phyloP scores from a whole-genome alignment of 2,329 filamentous ascomycete genomes.

The Lasiodiplodia sp. region DNA sequence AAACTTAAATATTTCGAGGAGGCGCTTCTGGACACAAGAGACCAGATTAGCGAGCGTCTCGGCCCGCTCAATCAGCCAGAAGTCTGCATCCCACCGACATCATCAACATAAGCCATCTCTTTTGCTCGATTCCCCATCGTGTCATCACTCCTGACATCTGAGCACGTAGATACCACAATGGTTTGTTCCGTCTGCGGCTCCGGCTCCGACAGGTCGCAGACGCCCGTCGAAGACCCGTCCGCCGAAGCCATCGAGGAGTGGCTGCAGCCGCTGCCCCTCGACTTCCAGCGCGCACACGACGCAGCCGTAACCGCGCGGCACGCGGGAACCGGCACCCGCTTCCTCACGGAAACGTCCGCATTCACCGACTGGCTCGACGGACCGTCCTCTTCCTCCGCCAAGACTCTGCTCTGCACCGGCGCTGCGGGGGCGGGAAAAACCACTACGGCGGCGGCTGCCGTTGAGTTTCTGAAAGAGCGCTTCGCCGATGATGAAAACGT shows the following conservation, averaged over 20 bases:
- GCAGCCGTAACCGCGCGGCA: neutral
- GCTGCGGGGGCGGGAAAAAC: neutral
- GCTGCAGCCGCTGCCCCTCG: neutral
- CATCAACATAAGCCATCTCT: neutral
- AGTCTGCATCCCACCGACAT: neutral
- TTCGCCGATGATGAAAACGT: neutral
- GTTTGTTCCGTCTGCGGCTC: neutral
- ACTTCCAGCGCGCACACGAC: conserved; percentile 1
- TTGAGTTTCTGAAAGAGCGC: neutral
- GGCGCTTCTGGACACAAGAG: neutral
- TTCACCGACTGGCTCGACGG: neutral
- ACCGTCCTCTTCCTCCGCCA: neutral
- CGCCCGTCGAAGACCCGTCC: neutral
- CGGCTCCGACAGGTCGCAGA: neutral
- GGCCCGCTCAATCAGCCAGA: too few species aligned
- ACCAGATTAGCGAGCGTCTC: neutral
- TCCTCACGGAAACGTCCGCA: neutral
- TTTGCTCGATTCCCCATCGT: neutral
- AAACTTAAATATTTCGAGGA: neutral
- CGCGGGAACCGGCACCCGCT: neutral
- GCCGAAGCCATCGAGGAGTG: neutral
- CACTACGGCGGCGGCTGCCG: too few species aligned
- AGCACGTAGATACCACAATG: neutral
- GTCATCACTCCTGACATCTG: neutral
- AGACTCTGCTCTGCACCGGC: neutral